phyloP scores from a whole-genome alignment of 2,329 filamentous ascomycete genomes.

The Lasiodiplodia sp. region DNA sequence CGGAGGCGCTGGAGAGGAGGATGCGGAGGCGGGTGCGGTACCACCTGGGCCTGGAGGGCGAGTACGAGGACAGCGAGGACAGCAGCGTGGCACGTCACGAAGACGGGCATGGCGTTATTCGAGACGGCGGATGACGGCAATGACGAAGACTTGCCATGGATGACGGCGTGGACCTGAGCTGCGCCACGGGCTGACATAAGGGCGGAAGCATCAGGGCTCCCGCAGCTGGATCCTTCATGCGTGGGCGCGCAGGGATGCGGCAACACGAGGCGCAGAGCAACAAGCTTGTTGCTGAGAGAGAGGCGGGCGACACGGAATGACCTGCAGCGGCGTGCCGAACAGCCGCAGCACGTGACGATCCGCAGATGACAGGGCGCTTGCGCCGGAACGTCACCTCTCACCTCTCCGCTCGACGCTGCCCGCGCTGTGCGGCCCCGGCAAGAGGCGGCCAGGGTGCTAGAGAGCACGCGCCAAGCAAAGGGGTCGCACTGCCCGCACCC shows the following conservation, averaged over 20 bases:
- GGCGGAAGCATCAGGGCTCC: conserved; percentile 9
- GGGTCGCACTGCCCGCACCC: conserved; percentile 19
- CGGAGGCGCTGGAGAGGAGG: conserved; percentile 9
- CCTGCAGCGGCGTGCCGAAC: conserved; percentile 12
- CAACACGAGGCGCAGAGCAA: neutral
- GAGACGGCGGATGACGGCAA: conserved; percentile 10
- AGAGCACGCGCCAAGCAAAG: conserved; percentile 14
- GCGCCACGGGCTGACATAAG: conserved; percentile 30
- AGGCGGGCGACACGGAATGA: conserved; percentile 18
- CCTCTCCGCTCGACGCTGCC: conserved; percentile 3
- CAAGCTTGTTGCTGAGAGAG: neutral
- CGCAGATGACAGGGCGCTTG: neutral
- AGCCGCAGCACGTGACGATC: conserved; percentile 26
- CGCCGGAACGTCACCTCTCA: conserved; percentile 23
- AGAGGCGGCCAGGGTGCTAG: neutral
- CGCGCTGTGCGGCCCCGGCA: conserved; percentile 5
- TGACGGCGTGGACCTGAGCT: conserved; percentile 16
- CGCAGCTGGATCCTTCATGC: conserved; percentile 6
- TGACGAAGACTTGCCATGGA: conserved; percentile 19
- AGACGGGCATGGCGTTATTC: conserved; percentile 26
- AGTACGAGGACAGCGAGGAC: conserved; percentile 21
- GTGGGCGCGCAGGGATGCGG: conserved; percentile 2
- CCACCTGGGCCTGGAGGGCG: neutral
- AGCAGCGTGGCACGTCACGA: conserved; percentile 18
- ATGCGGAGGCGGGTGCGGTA: conserved; percentile 6